Conservation (phyloP, 148 eudicot genomes). For the Chenopodium suecicum region DNA sequence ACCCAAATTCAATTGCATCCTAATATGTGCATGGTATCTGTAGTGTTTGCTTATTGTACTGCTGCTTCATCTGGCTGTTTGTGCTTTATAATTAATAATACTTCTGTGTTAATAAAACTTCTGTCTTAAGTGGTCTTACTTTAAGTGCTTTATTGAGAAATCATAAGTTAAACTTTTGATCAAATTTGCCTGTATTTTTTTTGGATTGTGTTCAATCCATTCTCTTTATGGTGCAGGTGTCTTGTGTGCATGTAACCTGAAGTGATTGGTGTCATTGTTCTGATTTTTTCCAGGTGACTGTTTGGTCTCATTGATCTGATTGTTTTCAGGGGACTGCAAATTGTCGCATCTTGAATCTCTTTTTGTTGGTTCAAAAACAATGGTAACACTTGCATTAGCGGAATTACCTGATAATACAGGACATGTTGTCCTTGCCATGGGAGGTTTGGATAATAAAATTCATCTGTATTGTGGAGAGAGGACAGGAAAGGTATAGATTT, state of each 20-base stretch:
- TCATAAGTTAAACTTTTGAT: not conserved
- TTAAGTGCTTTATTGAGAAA: not conserved
- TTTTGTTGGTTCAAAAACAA: conserved; percentile 70
- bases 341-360: conserved; percentile 61
- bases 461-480: conserved; percentile 84
- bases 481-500: conserved; percentile 59
- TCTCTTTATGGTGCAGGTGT: not conserved
- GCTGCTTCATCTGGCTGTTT: not conserved
- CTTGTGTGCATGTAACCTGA: conserved; percentile 1
- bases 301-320: conserved; percentile 1
- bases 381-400: conserved; percentile 85
- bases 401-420: conserved; percentile 64
- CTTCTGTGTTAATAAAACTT: not conserved
- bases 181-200: not conserved
- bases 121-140: not conserved
- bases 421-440: conserved; percentile 75
- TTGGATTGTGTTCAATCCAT: conserved; percentile 4
- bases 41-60: not conserved
- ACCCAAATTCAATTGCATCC: not conserved
- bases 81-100: not conserved
- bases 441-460: conserved; percentile 90
- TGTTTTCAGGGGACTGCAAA: conserved; percentile 62
- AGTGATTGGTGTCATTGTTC: conserved; percentile 1
- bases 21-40: not conserved
- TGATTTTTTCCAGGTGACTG: conserved; percentile 55